These are phyloP conservation scores for Dalechampia spathulata DNA, from an alignment of 441 rosid species.

Conservation along the genomic window DNA sequence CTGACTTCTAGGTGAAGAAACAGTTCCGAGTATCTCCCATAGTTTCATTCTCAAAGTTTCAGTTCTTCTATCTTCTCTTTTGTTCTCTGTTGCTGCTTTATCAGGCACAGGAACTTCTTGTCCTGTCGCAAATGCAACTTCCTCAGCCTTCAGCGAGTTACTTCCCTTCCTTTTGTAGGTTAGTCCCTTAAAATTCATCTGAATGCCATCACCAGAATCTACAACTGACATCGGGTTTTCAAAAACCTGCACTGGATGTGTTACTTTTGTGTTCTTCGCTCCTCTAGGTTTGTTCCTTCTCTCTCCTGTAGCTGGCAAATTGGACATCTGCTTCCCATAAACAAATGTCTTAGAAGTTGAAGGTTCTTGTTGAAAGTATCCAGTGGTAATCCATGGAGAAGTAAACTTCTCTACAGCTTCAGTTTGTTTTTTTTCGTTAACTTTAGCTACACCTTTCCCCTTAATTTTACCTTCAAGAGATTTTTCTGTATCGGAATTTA, in stretches of 20 bases:
- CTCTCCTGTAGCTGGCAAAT: conserved; percentile 27
- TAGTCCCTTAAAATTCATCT: conserved; percentile 25
- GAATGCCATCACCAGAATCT: conserved; percentile 27
- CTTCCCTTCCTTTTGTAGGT: conserved; percentile 34
- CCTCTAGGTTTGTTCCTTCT: conserved; percentile 28
- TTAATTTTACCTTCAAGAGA: conserved; percentile 24
- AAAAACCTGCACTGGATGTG: conserved; percentile 27
- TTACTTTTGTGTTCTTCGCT: conserved; percentile 28
- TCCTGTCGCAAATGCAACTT: conserved; percentile 37
- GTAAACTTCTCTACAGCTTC: conserved; percentile 24
- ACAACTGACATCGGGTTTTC: conserved; percentile 29
- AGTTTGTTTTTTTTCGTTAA: conserved; percentile 27
- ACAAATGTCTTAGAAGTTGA: conserved; percentile 30
- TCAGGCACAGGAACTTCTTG: conserved; percentile 28
- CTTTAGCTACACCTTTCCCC: conserved; percentile 22
- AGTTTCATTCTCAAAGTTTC: conserved; percentile 73
- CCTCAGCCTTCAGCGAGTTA: conserved; percentile 34
- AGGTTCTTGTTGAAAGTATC: conserved; percentile 28
- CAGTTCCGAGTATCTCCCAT: conserved; percentile 61
- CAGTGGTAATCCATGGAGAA: conserved; percentile 57
- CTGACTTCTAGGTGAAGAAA: conserved; percentile 55
- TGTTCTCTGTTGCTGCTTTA: conserved; percentile 28
- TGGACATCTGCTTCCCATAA: conserved; percentile 24
- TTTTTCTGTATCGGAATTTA: conserved; percentile 24
- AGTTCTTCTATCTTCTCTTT: conserved; percentile 32